Conservation (phyloP, 768 basidiomycete genomes). For the Tulasnella sp. region DNA sequence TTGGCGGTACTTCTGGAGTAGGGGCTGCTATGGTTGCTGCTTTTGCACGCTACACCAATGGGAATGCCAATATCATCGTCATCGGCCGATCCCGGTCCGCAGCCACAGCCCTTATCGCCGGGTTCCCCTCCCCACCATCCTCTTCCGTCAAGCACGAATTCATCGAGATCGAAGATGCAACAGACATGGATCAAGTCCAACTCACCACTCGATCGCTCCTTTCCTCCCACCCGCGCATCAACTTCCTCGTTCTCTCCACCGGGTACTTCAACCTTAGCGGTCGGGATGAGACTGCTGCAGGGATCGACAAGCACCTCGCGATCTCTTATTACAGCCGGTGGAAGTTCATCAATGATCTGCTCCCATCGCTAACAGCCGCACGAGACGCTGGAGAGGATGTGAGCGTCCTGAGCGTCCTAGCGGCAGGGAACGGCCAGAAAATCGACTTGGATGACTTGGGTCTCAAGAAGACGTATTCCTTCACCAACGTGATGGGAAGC, state of each 20-base stretch:
- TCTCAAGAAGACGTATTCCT: constrained; percentile 7
- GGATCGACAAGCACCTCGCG: constrained; percentile 17
- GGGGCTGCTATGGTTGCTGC: constrained; percentile 2
- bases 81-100: neutral
- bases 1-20: constrained; percentile 18
- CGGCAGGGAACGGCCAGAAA: neutral
- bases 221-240: neutral
- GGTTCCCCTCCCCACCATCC: too few species aligned
- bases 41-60: constrained; percentile 8
- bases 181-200: too few species aligned
- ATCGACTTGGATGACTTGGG: constrained; percentile 8
- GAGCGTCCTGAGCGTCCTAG: constrained; percentile 1
- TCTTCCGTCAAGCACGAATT: too few species aligned
- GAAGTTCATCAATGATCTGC: constrained; percentile 14
- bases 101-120: too few species aligned
- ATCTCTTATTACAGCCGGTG: constrained; percentile 16
- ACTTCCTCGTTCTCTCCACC: constrained; percentile 17
- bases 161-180: too few species aligned
- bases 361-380: constrained; percentile 16
- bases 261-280: constrained; percentile 9
- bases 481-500: neutral
- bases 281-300: constrained; percentile 15
- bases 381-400: constrained; percentile 10
- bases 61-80: neutral
- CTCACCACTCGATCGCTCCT: too few species aligned